Conservation (phyloP, 139 green algal genomes). For the Spirogloea muscicola region DNA sequence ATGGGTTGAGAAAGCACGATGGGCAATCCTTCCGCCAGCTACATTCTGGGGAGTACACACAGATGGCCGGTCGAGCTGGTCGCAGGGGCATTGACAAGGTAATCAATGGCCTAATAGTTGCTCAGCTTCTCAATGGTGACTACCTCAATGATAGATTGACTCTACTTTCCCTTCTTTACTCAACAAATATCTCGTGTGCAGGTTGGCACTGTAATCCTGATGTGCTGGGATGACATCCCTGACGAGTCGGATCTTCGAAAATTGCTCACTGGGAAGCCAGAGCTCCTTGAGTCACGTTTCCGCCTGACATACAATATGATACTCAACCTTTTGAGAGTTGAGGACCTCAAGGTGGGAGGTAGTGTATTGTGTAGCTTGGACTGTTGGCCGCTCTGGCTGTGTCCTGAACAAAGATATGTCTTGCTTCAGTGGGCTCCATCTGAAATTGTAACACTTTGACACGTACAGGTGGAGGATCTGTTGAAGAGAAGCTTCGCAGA, state of each 20-base stretch:
- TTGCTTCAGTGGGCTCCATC: too few relatives aligned
- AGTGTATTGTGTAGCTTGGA: too few relatives aligned
- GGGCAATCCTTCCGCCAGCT: constrained; percentile 71
- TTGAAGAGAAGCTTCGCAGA: constrained; percentile 88
- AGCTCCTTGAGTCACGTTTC: constrained; percentile 85
- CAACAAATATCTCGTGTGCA: too few relatives aligned
- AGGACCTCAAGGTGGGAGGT: constrained; percentile 88
- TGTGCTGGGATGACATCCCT: constrained; percentile 67
- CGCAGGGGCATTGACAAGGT: constrained; percentile 32
- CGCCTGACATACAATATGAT: constrained; percentile 98
- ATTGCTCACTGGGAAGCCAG: constrained; percentile 76
- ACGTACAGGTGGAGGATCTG: constrained; percentile 85
- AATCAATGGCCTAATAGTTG: too few relatives aligned
- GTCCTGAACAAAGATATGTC: too few relatives aligned
- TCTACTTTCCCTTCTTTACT: too few relatives aligned
- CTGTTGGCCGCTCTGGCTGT: too few relatives aligned
- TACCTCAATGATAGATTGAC: too few relatives aligned
- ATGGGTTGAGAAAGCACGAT: constrained; percentile 84
- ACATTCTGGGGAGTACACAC: constrained; percentile 84
- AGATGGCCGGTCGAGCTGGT: constrained; percentile 88
- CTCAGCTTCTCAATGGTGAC: too few relatives aligned
- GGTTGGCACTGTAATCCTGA: constrained; percentile 86
- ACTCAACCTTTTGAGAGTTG: constrained; percentile 86
- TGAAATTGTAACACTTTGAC: constrained; percentile 17
- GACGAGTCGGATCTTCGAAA: constrained; percentile 41